Base-by-base conservation (phyloP, 345 rosid species). In the Eucalyptus paniculata region DNA sequence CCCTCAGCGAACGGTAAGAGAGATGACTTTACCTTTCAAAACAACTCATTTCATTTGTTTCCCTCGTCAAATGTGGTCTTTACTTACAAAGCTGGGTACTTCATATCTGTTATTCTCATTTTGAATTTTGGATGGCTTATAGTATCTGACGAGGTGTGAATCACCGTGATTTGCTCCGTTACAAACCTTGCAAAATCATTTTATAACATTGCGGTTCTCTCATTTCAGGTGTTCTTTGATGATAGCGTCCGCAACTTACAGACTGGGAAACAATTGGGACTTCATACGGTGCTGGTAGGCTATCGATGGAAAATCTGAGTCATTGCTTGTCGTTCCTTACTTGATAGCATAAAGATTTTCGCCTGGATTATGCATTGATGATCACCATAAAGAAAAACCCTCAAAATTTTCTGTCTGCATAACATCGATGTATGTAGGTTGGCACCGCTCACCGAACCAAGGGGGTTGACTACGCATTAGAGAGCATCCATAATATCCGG, bases 401-500 rank as follows among this genome's bases (percentile, higher is more conserved):
- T 77, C 28, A 40, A 77, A 77, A 11, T 77, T 40, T 77, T 21
- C 28, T 6, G 85, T 77, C 58, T 1, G 30, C 85, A 65, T 21
- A 23, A 77, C 21, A 13, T 77, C 28, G 80, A 49, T n/a, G 50
- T 15, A 8, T 72, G 89, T 88, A 97, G 98, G 95, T 96, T 53
- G 99, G 99, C 87, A 93, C 92, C 34, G 94, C 99, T 45, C 96
- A 94, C 62, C 91, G 94, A 88, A 89, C 89, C 1, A 93, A 92
- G 88, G 96, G 97, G 10, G 99, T 95, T 56, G 99, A 97, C 89
- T 92, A 92, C 90, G 99, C 98, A 32, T 87, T 97, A 47, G 99
- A 96, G 93, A 97, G 97, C 92, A 95, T 97, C 89, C 99, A 98
- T 92, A 98, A 98, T 91, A 92, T 97, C 62, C 94, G 93, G 91